Evolutionary conservation across 805 yeast species (phyloP), one percentile per base, ranked within the genome.

Genomic region (Kockiozyma suomiensis): DNA sequence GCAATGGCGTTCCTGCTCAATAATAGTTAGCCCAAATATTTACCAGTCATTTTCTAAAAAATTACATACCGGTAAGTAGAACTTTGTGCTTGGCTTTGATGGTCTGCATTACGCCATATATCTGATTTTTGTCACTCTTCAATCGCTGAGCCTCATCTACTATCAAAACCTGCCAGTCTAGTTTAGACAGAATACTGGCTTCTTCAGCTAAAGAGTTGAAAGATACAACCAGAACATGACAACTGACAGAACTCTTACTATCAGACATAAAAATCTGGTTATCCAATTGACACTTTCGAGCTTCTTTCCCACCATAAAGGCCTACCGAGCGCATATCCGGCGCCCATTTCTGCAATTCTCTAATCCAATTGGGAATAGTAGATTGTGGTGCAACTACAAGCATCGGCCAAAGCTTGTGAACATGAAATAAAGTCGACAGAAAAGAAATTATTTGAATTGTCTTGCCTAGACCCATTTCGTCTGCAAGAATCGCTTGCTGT

Each of bases 281-380:
- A 58, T 68, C 40, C 28, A 82, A 73, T 42, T 85, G 66, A 8
- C 67, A 65, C 1, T 73, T 74, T 37, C 97, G 79, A 15, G 78
- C 81, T 4, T 75, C 77, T 64, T 86, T 86, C n/a, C 76, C 50
- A 0, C 96, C 96, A 59, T 92, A 2, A 96, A 86, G 72, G 91
- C 98, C 45, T 90, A 75, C 51, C 91, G 91, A 84, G 62, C 97
- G 74, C 35, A 94, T 78, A 0, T 97, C 90, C 1, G 98, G 97
- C 96, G 97, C 93, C 99, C 99, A 94, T 54, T 86, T 82, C 68
- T 92, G 97, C 52, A 93, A 84, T 73, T 94, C 99, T 62, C 86
- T 86, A 17, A 90, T 91, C 99, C 99, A 94, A 70, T 94, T 98
- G 59, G 84, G 87, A 78, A 94, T 76, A 0, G 94, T 97, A 0